These are phyloP conservation scores for Teratosphaeria destructans DNA, from an alignment of 2,329 filamentous ascomycete genomes.

Conservation along the genomic window DNA sequence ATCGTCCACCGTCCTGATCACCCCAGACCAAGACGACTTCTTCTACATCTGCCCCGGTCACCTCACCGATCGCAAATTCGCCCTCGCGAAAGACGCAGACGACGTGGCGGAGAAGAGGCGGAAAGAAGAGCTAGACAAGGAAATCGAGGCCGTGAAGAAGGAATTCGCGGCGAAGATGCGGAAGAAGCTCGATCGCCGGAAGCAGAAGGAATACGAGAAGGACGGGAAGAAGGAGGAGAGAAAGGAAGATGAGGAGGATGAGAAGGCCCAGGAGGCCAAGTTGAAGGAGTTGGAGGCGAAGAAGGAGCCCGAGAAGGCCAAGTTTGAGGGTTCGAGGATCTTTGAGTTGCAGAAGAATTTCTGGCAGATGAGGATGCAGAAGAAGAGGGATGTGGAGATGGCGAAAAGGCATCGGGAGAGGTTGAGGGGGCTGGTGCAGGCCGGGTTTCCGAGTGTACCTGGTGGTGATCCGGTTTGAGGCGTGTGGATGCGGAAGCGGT, in stretches of 20 bases:
- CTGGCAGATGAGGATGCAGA: slow-evolving; percentile 73
- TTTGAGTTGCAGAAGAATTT: slow-evolving; percentile 86
- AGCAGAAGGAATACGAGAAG: slow-evolving; percentile 32
- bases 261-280: slow-evolving; percentile 34
- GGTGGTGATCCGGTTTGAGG: slow-evolving; percentile 35
- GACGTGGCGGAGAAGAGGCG: slow-evolving; percentile 44
- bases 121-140: slow-evolving; percentile 37
- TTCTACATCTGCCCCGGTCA: slow-evolving; percentile 85
- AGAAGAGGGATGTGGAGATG: slow-evolving; percentile 61
- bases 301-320: slow-evolving; percentile 54
- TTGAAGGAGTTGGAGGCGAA: slow-evolving; percentile 32
- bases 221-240: slow-evolving; percentile 64
- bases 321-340: slow-evolving; percentile 58
- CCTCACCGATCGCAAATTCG: slow-evolving; percentile 74
- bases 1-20: slow-evolving; percentile 76
- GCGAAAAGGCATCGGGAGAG: slow-evolving; percentile 75
- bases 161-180: slow-evolving; percentile 41
- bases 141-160: slow-evolving; percentile 40
- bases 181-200: slow-evolving; percentile 31
- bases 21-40: slow-evolving; percentile 73
- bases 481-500: background rate
- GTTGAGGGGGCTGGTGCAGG: slow-evolving; percentile 53
- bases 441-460: slow-evolving; percentile 77
- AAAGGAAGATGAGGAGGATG: slow-evolving; percentile 55
- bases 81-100: slow-evolving; percentile 60